A percentile compares a stretch with the other conserved stretches of the same genome.
Conservation (phyloP, 2,329 filamentous ascomycete genomes). For the Xylaria arbuscula region DNA sequence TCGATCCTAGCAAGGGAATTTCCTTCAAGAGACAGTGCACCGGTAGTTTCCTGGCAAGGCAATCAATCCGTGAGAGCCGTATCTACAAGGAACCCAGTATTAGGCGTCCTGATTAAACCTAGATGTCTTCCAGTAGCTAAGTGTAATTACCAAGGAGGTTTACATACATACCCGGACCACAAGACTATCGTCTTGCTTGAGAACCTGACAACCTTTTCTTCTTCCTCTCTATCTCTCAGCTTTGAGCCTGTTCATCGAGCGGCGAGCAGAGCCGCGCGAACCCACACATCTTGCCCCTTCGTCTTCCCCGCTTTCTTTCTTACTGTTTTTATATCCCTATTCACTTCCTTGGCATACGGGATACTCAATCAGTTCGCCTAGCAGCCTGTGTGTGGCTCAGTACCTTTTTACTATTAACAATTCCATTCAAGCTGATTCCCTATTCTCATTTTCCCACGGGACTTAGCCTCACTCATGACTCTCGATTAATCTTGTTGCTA, state of each 20-base stretch:
- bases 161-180: constrained; percentile 12
- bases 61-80: constrained; percentile 2
- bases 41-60: constrained; percentile 14
- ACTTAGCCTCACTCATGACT: background rate
- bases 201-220: background rate
- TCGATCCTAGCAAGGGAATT: constrained; percentile 1
- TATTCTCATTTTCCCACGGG: background rate
- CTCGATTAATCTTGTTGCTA: background rate
- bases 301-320: background rate
- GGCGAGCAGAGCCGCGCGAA: background rate
- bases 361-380: background rate
- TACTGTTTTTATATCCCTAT: background rate
- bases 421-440: background rate
- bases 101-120: background rate
- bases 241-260: constrained; percentile 1
- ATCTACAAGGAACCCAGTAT: background rate
- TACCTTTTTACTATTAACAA: background rate
- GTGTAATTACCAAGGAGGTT: constrained; percentile 14
- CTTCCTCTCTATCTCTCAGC: background rate
- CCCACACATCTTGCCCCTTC: background rate
- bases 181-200: background rate
- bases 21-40: background rate
- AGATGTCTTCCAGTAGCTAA: background rate
- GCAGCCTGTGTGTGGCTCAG: background rate
- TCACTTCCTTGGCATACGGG: background rate